Conservation (phyloP, 129 eudicot genomes). For the Lactuca sativa region DNA sequence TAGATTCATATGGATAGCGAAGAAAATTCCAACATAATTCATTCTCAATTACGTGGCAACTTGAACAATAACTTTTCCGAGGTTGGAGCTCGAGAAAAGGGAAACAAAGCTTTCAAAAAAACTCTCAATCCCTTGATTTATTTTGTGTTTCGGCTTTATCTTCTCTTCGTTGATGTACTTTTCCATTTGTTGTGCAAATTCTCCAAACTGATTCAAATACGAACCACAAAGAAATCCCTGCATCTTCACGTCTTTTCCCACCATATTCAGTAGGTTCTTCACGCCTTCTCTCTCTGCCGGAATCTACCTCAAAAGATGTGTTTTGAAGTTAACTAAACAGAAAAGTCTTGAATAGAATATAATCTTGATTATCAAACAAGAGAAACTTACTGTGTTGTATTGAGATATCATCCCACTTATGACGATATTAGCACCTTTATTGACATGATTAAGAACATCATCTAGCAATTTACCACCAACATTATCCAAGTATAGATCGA, state of each 20-base stretch:
- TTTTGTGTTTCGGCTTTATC: constrained; percentile 35
- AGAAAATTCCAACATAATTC: background rate
- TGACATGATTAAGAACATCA: constrained; percentile 49
- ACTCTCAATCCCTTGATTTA: constrained; percentile 44
- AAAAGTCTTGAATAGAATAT: background rate
- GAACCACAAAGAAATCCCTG: constrained; percentile 42
- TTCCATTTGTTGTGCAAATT: constrained; percentile 38
- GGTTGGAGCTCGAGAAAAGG: constrained; percentile 44
- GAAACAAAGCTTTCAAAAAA: constrained; percentile 41
- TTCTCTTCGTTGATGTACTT: constrained; percentile 35
- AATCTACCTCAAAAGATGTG: constrained; percentile 6
- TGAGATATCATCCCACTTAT: constrained; percentile 51
- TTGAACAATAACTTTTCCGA: constrained; percentile 43
- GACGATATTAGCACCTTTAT: constrained; percentile 39
- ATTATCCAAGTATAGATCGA: constrained; percentile 48
- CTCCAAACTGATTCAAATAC: constrained; percentile 33
- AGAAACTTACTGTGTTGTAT: constrained; percentile 37
- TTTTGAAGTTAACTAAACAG: background rate
- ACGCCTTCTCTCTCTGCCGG: constrained; percentile 48
- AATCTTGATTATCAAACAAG: background rate
- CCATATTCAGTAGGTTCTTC: constrained; percentile 38
- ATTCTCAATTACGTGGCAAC: constrained; percentile 23
- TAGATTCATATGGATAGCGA: background rate
- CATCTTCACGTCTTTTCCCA: constrained; percentile 49
- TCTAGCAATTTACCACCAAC: constrained; percentile 48